These are phyloP conservation scores for Amaranthus tricolor DNA, from an alignment of 179 eudicot species.

Conservation along the genomic window DNA sequence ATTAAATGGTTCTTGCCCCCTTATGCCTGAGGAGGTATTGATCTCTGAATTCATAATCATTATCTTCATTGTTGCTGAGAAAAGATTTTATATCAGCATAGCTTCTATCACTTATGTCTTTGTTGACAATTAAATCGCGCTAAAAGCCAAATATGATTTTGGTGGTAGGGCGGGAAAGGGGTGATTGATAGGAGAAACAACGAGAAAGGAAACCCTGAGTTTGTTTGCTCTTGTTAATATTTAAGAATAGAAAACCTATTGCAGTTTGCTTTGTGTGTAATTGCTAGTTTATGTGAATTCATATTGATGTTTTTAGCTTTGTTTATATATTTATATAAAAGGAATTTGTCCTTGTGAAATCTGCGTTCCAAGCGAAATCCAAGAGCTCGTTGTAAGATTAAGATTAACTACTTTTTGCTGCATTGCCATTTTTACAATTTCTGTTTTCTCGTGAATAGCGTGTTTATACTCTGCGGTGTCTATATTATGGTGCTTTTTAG, in stretches of 20 bases:
- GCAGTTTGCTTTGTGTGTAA: background rate
- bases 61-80: background rate
- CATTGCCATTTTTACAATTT: background rate
- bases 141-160: too few species aligned
- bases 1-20: constrained; percentile 84
- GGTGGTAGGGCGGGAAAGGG: too few species aligned
- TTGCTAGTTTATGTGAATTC: background rate
- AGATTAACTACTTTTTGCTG: background rate
- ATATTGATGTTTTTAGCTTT: background rate
- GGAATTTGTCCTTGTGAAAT: background rate
- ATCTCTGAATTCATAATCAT: constrained; percentile 5
- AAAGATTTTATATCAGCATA: background rate
- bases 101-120: background rate
- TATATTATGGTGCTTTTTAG: background rate
- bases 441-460: background rate
- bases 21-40: constrained; percentile 96
- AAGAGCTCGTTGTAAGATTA: background rate
- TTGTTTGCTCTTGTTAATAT: background rate
- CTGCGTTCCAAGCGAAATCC: background rate
- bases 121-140: too few species aligned
- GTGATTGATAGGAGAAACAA: too few species aligned
- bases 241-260: background rate
- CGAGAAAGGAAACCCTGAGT: too few species aligned
- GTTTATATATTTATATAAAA: background rate
- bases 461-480: background rate